These are phyloP conservation scores for Taphrina betulina DNA, from an alignment of 1,139 yeast genomes.

Conservation along the genomic window DNA sequence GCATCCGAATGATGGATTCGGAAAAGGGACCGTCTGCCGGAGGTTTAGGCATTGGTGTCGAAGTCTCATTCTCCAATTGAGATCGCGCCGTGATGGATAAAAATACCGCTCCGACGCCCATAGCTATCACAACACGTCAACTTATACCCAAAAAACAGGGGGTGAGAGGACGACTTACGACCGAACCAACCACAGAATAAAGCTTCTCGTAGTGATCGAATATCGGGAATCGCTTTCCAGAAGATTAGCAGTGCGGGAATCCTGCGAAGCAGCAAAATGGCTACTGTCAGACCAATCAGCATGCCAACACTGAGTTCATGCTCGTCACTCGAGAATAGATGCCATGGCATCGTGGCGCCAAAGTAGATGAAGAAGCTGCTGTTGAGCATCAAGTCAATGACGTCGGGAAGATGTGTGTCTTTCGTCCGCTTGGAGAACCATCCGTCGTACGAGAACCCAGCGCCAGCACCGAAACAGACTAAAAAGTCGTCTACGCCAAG, in stretches of 20 bases:
- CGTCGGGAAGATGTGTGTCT: slow-evolving; percentile 18
- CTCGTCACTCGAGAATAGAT: slow-evolving; percentile 3
- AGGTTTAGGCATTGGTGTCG: slow-evolving; percentile 14
- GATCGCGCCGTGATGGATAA: slow-evolving; percentile 16
- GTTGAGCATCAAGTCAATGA: slow-evolving; percentile 25
- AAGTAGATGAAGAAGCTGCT: slow-evolving; percentile 31
- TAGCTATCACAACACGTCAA: neutral
- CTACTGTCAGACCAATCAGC: slow-evolving; percentile 15
- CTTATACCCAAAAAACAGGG: slow-evolving; percentile 11
- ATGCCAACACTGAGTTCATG: slow-evolving; percentile 15
- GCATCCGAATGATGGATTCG: slow-evolving; percentile 11
- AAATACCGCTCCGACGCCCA: slow-evolving; percentile 32
- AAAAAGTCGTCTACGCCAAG: slow-evolving; percentile 29
- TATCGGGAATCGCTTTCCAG: slow-evolving; percentile 18
- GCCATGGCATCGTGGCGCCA: slow-evolving; percentile 28
- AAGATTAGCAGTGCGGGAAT: slow-evolving; percentile 9
- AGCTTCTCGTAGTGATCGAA: slow-evolving; percentile 23
- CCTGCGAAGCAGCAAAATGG: slow-evolving; percentile 13
- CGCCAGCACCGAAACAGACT: slow-evolving; percentile 24
- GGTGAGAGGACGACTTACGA: slow-evolving; percentile 2
- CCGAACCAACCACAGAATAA: slow-evolving; percentile 30
- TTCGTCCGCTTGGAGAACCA: slow-evolving; percentile 22
- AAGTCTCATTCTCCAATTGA: slow-evolving; percentile 4
- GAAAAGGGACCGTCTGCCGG: slow-evolving; percentile 4
- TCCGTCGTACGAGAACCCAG: slow-evolving; percentile 24